Evolutionary conservation across 345 rosid genomes (phyloP), one percentile per base, ranked within the genome.

Genomic region (Litchi chinensis): DNA sequence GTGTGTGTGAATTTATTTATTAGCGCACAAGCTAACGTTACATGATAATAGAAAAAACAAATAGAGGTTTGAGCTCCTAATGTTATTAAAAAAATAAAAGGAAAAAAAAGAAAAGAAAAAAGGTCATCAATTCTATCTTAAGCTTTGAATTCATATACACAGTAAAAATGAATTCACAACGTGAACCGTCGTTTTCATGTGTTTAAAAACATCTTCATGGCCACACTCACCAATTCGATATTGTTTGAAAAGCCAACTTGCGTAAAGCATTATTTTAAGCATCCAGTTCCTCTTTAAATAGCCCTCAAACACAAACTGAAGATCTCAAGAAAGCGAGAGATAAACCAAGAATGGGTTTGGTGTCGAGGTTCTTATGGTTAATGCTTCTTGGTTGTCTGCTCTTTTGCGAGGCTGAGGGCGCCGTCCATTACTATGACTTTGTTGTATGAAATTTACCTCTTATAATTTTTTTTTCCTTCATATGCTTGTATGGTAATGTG

Each of bases 361-460:
- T 76, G 13, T 26, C 18, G 3, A 43, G 65, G 16, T 39, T 68
- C 13, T 46, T 68, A 3, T 8, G 21, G 22, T 41, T 59, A 4
- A 16, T 52, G 54, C 9, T 76, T 21, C 73, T 66, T 18, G 66
- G 40, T 59, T 46, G 24, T n/a, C 62, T 76, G 7, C 18, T 76
- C 12, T 22, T 68, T 54, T 68, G 65, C 54, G 2, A 50, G 12
- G 79, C 65, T 3, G 21, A 66, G 18, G 76, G 4, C 44, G 8
- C 43, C 15, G 63, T 10, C n/a, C 79, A 67, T 52, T 24, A 52
- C 37, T 69, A 66, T 56, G 65, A 56, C 57, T 68, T 76, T 57
- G 73, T 76, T 37, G 79, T 68, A 67, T 52, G 64, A 8, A 8
- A 60, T 60, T 60, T 22, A 8, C 65, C 28, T 54, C 7, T 16